A percentile compares a stretch with the other conserved stretches of the same genome.
Conservation (phyloP, 169 alveolate genomes). For the Plasmodium reichenowi region DNA sequence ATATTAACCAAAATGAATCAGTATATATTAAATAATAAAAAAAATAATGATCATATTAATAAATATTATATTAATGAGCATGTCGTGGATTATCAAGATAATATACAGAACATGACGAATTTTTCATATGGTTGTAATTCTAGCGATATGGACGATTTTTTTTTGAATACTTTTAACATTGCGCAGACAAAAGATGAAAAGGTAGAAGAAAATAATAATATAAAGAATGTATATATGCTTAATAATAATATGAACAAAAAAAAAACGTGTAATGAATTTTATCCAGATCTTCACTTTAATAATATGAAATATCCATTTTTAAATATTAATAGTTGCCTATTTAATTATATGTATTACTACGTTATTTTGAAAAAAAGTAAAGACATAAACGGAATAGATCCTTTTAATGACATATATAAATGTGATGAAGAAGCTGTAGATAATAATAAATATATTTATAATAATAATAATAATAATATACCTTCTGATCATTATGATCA, state of each 20-base stretch:
- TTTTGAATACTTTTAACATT: background rate
- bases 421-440: background rate
- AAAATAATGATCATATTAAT: background rate
- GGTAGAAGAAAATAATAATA: conserved; percentile 1
- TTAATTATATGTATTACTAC: conserved; percentile 63
- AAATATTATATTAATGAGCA: background rate
- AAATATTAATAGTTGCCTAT: conserved; percentile 61
- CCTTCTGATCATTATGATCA: no score
- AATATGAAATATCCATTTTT: conserved; percentile 48
- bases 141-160: background rate
- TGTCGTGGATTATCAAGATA: no score
- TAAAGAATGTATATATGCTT: no score
- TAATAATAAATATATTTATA: no score
- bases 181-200: background rate
- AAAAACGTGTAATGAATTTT: background rate
- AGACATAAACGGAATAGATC: background rate
- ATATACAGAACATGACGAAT: no score
- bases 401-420: background rate
- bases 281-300: background rate
- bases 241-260: no score
- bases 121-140: no score
- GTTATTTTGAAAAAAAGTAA: conserved; percentile 42
- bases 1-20: conserved; percentile 13
- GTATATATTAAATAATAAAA: background rate
- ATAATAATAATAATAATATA: no score